Evolutionary conservation across 2,329 filamentous ascomycete species (phyloP).

Genomic region (Hypocrella siamensis): DNA sequence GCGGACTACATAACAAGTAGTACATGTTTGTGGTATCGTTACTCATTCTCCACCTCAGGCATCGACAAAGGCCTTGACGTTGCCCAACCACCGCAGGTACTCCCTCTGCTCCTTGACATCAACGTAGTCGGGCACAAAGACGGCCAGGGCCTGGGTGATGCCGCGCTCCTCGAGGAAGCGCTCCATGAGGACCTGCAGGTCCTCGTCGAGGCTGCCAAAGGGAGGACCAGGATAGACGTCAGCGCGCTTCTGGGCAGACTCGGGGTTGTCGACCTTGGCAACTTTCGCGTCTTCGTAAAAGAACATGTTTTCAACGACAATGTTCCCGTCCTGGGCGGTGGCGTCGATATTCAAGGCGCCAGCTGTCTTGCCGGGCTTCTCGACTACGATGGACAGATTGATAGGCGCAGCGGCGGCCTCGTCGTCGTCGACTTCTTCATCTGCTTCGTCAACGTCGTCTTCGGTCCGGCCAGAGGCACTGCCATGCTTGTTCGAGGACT

Average conservation of each 20-base stretch:
- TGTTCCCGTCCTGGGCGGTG: slow-evolving; percentile 67
- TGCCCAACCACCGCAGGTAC: slow-evolving; percentile 80
- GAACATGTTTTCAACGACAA: slow-evolving; percentile 81
- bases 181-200: slow-evolving; percentile 84
- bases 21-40: too few species aligned
- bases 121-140: slow-evolving; percentile 92
- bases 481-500: slow-evolving; percentile 39
- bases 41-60: slow-evolving; percentile 26
- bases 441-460: slow-evolving; percentile 32
- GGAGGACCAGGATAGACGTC: slow-evolving; percentile 79
- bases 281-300: slow-evolving; percentile 69
- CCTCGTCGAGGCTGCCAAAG: slow-evolving; percentile 89
- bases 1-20: too few species aligned
- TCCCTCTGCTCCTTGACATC: slow-evolving; percentile 98
- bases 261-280: slow-evolving; percentile 60
- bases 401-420: slow-evolving; percentile 51
- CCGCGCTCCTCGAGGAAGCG: slow-evolving; percentile 90
- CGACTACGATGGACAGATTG: slow-evolving; percentile 71
- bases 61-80: slow-evolving; percentile 74
- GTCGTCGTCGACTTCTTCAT: slow-evolving; percentile 36
- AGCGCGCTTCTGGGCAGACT: slow-evolving; percentile 61
- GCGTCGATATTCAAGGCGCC: slow-evolving; percentile 81
- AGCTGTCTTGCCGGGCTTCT: slow-evolving; percentile 56
- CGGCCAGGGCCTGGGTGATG: slow-evolving; percentile 69
- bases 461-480: slow-evolving; percentile 33